Base-by-base conservation (phyloP, 306 rosid genomes). In the Pueraria montana region DNA sequence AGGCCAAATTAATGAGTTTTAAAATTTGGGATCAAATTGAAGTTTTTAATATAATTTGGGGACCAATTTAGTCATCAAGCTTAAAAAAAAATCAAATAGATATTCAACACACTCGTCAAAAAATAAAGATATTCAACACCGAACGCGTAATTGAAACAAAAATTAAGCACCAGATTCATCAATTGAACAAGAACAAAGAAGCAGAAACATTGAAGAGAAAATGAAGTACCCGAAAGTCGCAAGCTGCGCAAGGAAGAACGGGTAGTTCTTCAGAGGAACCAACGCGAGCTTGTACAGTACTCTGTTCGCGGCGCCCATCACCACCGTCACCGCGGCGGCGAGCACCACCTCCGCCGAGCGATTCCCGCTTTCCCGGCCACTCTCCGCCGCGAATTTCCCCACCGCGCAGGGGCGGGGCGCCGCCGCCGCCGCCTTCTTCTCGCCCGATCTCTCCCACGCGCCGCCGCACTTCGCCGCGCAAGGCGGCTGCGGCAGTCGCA, bases 221-320 rank as follows among this genome's bases (percentile, higher is more conserved):
- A 46, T 2, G 11, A 63, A 77, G 87, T 89, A 94, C 98, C 95
- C 97, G 88, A 91, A 82, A 64, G 98, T 92, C 20, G 98, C 95
- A 69, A 94, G 91, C 93, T 94, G 98, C 42, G 98, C 98, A 40
- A 94, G 94, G 83, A 94, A 94, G 92, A 94, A 94, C 3, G 97
- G 98, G 48, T 92, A 94, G 30, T 85, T 93, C 77, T 94, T 92
- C 59, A 94, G 83, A 46, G 98, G 98, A 78, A 94, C 92, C 91
- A 94, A 84, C 45, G 98, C 98, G 13, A 94, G 92, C 87, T 94
- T 94, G 76, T 94, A 92, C 81, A 92, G 30, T 18, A 94, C 98
- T 10, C 98, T 87, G 74, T 94, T 94, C 11, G 90, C 98, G 1
- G 89, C 98, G 11, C 98, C 98, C 76, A 91, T 61, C 32, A 90